Evolutionary conservation across 495 filamentous ascomycete species (phyloP), one percentile per base, ranked within the genome.

Genomic region (Penicillium waksmanii): DNA sequence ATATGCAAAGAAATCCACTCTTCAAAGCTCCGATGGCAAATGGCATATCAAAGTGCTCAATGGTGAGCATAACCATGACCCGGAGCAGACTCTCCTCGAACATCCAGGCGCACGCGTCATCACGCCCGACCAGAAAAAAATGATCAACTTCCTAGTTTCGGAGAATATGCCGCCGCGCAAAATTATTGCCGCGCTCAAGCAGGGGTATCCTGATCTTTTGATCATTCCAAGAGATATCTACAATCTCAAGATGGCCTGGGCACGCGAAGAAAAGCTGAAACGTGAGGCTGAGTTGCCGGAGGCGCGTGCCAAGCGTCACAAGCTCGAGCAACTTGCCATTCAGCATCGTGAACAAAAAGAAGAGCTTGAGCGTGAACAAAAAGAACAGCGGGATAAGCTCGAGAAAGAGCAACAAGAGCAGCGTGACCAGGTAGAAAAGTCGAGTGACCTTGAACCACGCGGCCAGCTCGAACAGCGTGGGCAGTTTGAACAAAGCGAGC

Each of bases 1-100:
- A 44, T 44, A 44, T 44, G 15, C n/a, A 9, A 17, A 19, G 2
- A 44, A 18, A 44, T 44, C 42, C 7, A n/a, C n/a, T 9, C n/a
- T n/a, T 18, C 12, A 44, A 5, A 44, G n/a, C 8, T 19, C 42
- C 4, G 42, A 44, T n/a, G 17, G 17, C 42, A 44, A 44, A 18
- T 44, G 42, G 42, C 42, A n/a, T 9, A 44, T 44, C 42, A 44
- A 19, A 44, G 42, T 44, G 12, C 13, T 44, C 17, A 44, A 44
- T 44, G 7, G 8, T 9, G 8, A 17, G 10, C 42, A 44, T n/a
- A 44, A 44, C 17, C 42, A 44, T 19, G 42, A 44, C 3, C 8
- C n/a, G 42, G 36, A 40, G 15, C 11, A 12, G 11, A 40, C 11
- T 44, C 17, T 44, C 3, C n/a, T 44, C 9, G 42, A 44, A 9